A percentile compares a stretch with the other conserved stretches of the same genome.
phyloP scores from a whole-genome alignment of 441 rosid species.

The Isatis lusitanica region DNA sequence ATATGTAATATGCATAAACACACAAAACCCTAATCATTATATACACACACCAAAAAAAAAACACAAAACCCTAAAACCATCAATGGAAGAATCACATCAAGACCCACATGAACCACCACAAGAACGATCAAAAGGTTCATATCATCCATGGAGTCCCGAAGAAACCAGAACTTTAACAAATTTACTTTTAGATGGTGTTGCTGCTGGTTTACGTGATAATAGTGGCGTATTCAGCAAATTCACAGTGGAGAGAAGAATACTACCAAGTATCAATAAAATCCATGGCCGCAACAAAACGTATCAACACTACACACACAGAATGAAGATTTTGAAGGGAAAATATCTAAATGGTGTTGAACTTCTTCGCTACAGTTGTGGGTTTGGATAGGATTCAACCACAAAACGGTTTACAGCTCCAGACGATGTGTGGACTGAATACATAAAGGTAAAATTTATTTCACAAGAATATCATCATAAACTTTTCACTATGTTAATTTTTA shows the following conservation, averaged over 20 bases:
- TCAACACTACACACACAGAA: neutral
- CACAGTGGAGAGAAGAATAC: neutral
- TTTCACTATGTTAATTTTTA: neutral
- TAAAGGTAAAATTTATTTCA: neutral
- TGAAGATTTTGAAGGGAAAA: neutral
- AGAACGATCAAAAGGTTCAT: neutral
- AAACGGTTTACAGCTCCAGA: neutral
- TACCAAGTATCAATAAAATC: neutral
- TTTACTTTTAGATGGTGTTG: neutral
- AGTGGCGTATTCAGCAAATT: neutral
- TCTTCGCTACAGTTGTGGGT: neutral
- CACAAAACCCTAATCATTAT: too few relatives aligned
- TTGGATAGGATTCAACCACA: neutral
- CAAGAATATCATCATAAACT: neutral
- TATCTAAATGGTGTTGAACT: neutral
- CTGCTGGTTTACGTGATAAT: neutral
- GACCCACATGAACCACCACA: neutral
- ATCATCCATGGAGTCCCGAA: neutral
- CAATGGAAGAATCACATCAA: neutral
- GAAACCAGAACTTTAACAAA: neutral
- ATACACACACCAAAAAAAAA: neutral
- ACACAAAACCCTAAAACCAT: neutral
- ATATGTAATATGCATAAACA: too few relatives aligned
- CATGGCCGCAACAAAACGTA: too few relatives aligned
- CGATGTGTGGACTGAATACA: neutral